A percentile compares a stretch with the other conserved stretches of the same genome.
Conservation (phyloP, 2,329 filamentous ascomycete genomes). For the Didymella exigua region DNA sequence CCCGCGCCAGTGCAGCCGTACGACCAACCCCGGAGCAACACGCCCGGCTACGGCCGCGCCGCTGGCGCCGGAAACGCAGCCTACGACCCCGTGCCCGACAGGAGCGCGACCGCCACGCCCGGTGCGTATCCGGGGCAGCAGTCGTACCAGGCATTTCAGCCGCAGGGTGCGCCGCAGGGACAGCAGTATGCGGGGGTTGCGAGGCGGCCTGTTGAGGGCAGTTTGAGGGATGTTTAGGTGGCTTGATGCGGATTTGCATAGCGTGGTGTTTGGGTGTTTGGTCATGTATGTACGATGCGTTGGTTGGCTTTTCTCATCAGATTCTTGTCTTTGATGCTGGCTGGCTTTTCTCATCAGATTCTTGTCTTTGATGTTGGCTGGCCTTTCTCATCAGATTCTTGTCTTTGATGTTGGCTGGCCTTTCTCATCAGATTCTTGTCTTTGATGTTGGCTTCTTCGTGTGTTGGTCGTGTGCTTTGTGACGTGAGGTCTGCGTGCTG, state of each 20-base stretch:
- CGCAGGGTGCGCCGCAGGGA: slow-evolving; percentile 1
- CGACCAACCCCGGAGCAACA: not conserved
- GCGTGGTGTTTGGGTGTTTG: slow-evolving; percentile 2
- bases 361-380: too few species aligned
- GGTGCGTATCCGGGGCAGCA: slow-evolving; percentile 22
- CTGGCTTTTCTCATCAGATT: not conserved
- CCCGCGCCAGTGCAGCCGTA: not conserved
- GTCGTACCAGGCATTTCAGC: slow-evolving; percentile 22
- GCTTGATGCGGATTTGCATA: not conserved
- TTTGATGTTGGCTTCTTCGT: too few species aligned
- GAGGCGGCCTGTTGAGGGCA: slow-evolving; percentile 26
- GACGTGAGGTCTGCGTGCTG: too few species aligned
- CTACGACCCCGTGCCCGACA: not conserved
- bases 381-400: too few species aligned
- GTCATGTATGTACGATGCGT: not conserved
- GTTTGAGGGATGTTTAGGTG: slow-evolving; percentile 25
- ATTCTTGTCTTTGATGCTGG: not conserved
- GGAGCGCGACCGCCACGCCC: not conserved
- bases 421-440: too few species aligned
- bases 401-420: too few species aligned
- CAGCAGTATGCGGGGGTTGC: slow-evolving; percentile 13
- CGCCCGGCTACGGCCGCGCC: not conserved
- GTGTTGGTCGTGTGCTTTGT: too few species aligned
- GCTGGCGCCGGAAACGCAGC: not conserved
- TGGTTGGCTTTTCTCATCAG: not conserved